Evolutionary conservation across 1,284 basidiomycete species (phyloP).

Genomic region (Leccinum griseonigrum): DNA sequence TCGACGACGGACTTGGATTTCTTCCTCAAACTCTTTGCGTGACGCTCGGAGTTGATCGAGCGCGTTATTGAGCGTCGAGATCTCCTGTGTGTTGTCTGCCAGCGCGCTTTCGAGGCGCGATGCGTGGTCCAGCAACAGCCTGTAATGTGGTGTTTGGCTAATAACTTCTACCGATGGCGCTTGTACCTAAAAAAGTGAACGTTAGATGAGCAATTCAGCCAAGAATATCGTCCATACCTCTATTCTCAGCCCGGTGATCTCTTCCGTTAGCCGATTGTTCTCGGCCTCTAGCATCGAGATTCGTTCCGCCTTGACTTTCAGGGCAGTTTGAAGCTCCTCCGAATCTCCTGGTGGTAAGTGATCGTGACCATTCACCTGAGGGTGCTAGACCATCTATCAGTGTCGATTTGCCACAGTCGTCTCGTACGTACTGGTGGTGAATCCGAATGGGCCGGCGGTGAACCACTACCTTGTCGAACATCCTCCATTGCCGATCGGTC

Average conservation of each 20-base stretch:
- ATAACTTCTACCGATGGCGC: conserved; percentile 46
- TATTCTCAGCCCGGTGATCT: conserved; percentile 41
- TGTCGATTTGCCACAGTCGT: neutral
- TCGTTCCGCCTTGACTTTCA: conserved; percentile 34
- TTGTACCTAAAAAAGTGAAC: conserved; percentile 38
- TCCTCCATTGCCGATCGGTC: conserved; percentile 49
- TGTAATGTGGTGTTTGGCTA: conserved; percentile 47
- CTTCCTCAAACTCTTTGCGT: conserved; percentile 49
- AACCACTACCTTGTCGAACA: conserved; percentile 15
- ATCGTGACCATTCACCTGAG: conserved; percentile 29
- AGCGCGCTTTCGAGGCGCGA: conserved; percentile 40
- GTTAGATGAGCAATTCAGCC: conserved; percentile 1
- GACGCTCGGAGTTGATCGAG: conserved; percentile 37
- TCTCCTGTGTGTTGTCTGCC: conserved; percentile 38
- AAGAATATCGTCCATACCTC: conserved; percentile 37
- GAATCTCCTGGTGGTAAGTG: conserved; percentile 24
- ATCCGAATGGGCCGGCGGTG: conserved; percentile 13
- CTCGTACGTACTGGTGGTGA: conserved; percentile 68
- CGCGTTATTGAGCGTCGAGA: conserved; percentile 40
- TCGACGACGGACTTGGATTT: conserved; percentile 38
- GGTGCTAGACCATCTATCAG: conserved; percentile 20
- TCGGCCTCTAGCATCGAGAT: conserved; percentile 44
- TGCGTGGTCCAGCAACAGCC: conserved; percentile 45
- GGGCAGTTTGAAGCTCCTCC: conserved; percentile 41
- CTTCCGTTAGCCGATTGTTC: conserved; percentile 39